Base-by-base conservation (phyloP, 2,329 filamentous ascomycete genomes). In the Hyphodiscus sp. region DNA sequence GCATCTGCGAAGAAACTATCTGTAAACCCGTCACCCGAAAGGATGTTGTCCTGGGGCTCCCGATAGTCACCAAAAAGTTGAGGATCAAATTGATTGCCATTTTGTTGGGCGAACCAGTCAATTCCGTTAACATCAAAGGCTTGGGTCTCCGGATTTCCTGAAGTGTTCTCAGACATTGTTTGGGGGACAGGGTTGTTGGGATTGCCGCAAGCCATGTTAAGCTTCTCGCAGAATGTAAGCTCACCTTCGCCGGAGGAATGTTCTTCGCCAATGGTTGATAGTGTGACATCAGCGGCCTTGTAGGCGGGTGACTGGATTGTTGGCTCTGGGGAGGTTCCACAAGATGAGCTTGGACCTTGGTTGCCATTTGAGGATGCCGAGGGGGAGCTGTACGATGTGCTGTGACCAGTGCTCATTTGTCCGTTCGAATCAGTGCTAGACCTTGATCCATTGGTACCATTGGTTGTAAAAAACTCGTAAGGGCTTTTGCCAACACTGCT, bases 61-160 rank as follows among this genome's bases (percentile, higher is more conserved):
- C 94, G 85, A 71, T 96, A 97, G 63, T 91, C 89, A 51, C 87
- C 89, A 69, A 96, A 97, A 4, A 97, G 77, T 52, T 94, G 84
- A 0, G 94, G 92, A 58, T 97, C 91, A 64, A 97, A 96, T 59
- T 87, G 83, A 52, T 89, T 89, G 53, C 86, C 85, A 63, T 91
- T 92, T 68, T 95, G 88, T 63, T 86, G 85, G 41, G 84, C 80
- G 48, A 94, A 75, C 81, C 86, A 91, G 67, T 89, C 85, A 63
- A 90, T 67, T 61, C 81, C 80, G 61, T 74, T 77, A 54, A 75
- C 70, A 58, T 78, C 76, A 50, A 80, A 72, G 49, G 71, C 67
- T 43, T 68, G 65, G 46, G 53, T 64, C 52, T 57, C 57, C 33
- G 58, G 20, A 45, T 57, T 62, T 60, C 58, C 61, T 65, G 62